These are phyloP conservation scores for Pythium phragmiticola DNA, from an alignment of 352 stramenopile species.

Conservation along the genomic window DNA sequence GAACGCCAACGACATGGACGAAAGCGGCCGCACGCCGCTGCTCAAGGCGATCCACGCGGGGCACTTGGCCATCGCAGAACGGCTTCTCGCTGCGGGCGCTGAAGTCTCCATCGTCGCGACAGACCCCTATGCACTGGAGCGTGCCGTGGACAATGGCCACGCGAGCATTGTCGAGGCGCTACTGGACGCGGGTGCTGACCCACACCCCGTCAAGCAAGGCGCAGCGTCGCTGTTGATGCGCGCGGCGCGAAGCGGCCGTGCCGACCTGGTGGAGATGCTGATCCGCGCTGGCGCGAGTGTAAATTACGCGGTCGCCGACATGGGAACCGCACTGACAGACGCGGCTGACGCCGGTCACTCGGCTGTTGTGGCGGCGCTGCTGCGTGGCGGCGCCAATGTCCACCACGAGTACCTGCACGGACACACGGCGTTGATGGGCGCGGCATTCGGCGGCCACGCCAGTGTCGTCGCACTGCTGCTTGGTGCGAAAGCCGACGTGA, in stretches of 20 bases:
- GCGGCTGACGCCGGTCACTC: too few species aligned
- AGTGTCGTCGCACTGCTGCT: background rate
- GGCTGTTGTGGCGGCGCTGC: too few species aligned
- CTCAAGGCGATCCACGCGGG: background rate
- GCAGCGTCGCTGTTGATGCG: background rate
- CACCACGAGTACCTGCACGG: too few species aligned
- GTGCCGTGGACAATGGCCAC: too few species aligned
- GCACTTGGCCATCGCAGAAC: background rate
- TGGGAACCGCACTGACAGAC: too few species aligned
- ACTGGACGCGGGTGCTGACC: too few species aligned
- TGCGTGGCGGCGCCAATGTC: too few species aligned
- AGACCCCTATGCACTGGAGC: too few species aligned
- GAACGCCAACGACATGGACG: background rate
- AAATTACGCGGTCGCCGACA: too few species aligned
- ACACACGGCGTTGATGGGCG: background rate
- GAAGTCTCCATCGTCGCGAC: background rate
- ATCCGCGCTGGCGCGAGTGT: background rate
- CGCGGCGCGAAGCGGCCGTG: background rate
- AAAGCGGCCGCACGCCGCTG: background rate
- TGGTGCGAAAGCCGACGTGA: background rate
- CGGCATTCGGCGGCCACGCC: background rate
- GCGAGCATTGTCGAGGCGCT: too few species aligned
- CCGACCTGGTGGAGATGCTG: background rate
- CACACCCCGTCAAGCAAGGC: background rate
- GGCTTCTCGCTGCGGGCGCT: background rate